Percentiles rank a stretch among this genome's conserved stretches.
Conservation (phyloP, 2,329 filamentous ascomycete genomes). For the Fusarium dimerum region DNA sequence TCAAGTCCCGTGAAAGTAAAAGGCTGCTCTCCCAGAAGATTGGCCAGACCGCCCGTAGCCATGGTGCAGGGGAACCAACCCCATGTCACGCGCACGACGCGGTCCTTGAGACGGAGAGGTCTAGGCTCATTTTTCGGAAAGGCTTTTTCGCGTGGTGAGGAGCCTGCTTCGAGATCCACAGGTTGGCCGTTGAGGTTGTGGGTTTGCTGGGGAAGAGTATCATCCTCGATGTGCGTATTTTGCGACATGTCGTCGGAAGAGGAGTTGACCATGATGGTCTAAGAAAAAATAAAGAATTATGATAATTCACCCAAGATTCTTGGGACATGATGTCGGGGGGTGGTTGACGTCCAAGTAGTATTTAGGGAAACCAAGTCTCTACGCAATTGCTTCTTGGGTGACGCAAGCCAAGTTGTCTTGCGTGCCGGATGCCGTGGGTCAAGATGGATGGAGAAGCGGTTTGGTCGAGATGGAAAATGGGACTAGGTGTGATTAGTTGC, state of each 20-base stretch:
- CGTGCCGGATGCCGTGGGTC: not conserved
- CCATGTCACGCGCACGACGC: constrained; percentile 20
- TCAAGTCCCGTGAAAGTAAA: constrained; percentile 47
- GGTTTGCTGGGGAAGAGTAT: not conserved
- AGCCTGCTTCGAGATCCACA: not conserved
- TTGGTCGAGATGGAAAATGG: too few relatives aligned
- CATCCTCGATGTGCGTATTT: not conserved
- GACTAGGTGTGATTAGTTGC: not conserved
- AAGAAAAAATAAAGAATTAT: too few relatives aligned
- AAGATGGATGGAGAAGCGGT: too few relatives aligned
- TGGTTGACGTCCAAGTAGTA: too few relatives aligned
- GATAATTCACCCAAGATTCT: too few relatives aligned
- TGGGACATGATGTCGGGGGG: too few relatives aligned
- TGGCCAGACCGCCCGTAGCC: constrained; percentile 32
- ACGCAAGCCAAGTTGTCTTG: not conserved
- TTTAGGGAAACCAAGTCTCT: too few relatives aligned
- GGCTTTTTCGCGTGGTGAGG: not conserved
- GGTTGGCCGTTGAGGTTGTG: not conserved
- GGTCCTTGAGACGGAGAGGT: constrained; percentile 1
- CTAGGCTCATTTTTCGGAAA: not conserved
- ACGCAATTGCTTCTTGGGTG: not conserved
- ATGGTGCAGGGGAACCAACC: constrained; percentile 32
- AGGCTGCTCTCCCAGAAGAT: constrained; percentile 33
- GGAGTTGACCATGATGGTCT: too few relatives aligned
- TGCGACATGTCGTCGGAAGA: not conserved